Evolutionary conservation across 2,329 filamentous ascomycete species (phyloP), one percentile per base, ranked within the genome.

Genomic region (Neonectria magnoliae): DNA sequence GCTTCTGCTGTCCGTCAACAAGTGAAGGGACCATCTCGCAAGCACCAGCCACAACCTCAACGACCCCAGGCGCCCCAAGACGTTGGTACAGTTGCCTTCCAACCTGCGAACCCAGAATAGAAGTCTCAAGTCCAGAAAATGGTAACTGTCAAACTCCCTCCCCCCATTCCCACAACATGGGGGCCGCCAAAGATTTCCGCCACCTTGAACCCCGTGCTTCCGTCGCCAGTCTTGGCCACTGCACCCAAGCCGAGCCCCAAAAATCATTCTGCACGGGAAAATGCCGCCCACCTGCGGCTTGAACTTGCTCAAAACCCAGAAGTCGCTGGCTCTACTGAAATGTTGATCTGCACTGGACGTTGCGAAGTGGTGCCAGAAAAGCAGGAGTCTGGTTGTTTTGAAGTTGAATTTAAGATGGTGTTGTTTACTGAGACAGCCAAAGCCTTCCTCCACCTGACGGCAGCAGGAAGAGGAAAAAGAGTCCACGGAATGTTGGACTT

Each of bases 401-500:
- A 47, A 20, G 67, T 68, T 0, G 52, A 62, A 42, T 65, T 71
- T 27, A n/a, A 44, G 4, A 51, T 77, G 20, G 68, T 66, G n/a
- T 44, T 76, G 16, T 31, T 58, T 8, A 25, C 53, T 1, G 25
- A 54, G n/a, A 54, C 61, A 5, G 67, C 65, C 9, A 45, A 66
- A 10, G 75, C 66, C 2, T 61, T 64, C 4, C 61, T 77, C 4
- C 53, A 67, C 1, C 47, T 79, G 25, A 59, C 60, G 1, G 62
- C 50, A 3, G 36, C 62, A 4, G 52, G 38, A 5, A 62, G 73
- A 48, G 53, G 64, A 0, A n/a, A 63, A 4, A 54, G 58, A 11
- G 20, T 61, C 5, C 67, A 75, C 14, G 42, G 71, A 31, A 68
- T 75, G 5, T 51, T 75, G 1, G 64, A 74, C 4, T 57, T 78